Conservation (phyloP, 768 basidiomycete species). For the Mrakia blollopis region DNA sequence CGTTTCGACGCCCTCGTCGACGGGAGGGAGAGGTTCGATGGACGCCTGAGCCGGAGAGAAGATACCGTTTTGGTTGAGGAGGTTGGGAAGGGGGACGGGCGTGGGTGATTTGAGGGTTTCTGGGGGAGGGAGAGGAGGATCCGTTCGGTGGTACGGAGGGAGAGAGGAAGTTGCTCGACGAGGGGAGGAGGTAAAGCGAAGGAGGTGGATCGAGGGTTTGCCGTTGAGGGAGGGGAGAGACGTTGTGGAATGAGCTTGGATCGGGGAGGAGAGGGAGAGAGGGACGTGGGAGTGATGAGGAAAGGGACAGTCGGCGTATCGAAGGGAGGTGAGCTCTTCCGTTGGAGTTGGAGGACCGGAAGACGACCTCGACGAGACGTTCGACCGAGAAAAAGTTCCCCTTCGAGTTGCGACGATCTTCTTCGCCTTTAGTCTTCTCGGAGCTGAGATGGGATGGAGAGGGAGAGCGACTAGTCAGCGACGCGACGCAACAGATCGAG, state of each 20-base stretch:
- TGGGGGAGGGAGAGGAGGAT: background rate
- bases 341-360: background rate
- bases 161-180: background rate
- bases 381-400: background rate
- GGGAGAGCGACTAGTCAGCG: background rate
- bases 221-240: constrained; percentile 14
- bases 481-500: background rate
- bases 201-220: constrained; percentile 16
- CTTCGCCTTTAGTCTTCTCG: constrained; percentile 20
- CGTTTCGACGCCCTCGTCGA: background rate
- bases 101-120: constrained; percentile 20
- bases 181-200: background rate
- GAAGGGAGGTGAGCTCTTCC: background rate
- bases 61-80: constrained; percentile 22
- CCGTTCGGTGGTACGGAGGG: background rate
- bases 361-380: background rate
- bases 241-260: background rate
- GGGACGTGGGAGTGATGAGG: constrained; percentile 3
- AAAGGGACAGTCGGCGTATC: background rate
- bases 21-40: background rate
- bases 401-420: background rate
- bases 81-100: constrained; percentile 15
- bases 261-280: background rate
- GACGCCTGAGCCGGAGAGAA: constrained; percentile 7
- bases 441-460: background rate